These are phyloP conservation scores for Debaryomyces singareniensis DNA, from an alignment of 1,139 yeast genomes.

Conservation along the genomic window DNA sequence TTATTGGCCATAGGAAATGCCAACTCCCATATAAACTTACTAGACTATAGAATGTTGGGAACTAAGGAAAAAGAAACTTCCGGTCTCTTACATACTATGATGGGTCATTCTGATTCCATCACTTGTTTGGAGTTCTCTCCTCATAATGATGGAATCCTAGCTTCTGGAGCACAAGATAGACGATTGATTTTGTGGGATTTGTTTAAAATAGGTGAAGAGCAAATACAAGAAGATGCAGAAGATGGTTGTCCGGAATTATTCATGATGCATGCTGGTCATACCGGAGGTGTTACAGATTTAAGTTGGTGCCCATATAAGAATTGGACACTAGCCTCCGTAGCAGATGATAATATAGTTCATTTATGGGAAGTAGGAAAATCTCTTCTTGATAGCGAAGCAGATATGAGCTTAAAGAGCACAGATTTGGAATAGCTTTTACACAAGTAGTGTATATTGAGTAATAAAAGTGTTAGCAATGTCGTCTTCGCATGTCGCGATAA, in stretches of 20 bases:
- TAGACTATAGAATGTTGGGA: constrained; percentile 49
- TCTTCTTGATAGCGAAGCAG: constrained; percentile 34
- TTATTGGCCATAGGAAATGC: constrained; percentile 64
- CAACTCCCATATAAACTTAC: constrained; percentile 57
- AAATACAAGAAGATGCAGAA: constrained; percentile 68
- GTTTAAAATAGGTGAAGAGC: constrained; percentile 68
- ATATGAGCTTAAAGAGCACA: constrained; percentile 12
- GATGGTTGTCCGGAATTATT: constrained; percentile 78
- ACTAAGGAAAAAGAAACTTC: constrained; percentile 12
- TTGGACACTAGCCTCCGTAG: constrained; percentile 69
- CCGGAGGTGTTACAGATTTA: constrained; percentile 67
- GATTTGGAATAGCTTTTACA: constrained; percentile 17
- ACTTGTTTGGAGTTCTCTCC: constrained; percentile 70
- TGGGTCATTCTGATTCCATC: constrained; percentile 70
- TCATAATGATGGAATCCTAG: constrained; percentile 63
- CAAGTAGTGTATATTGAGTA: too few relatives aligned
- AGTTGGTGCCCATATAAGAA: constrained; percentile 64
- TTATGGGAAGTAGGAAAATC: constrained; percentile 63
- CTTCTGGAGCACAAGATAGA: constrained; percentile 68
- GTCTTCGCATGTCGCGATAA: too few relatives aligned
- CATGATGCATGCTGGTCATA: constrained; percentile 87
- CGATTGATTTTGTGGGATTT: constrained; percentile 73
- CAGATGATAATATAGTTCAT: constrained; percentile 74
- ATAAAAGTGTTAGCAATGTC: too few relatives aligned
- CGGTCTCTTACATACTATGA: constrained; percentile 56